Evolutionary conservation across 148 eudicot genomes (phyloP), one percentile per base, ranked within the genome.

Genomic region (Vaccinium corymbosum): DNA sequence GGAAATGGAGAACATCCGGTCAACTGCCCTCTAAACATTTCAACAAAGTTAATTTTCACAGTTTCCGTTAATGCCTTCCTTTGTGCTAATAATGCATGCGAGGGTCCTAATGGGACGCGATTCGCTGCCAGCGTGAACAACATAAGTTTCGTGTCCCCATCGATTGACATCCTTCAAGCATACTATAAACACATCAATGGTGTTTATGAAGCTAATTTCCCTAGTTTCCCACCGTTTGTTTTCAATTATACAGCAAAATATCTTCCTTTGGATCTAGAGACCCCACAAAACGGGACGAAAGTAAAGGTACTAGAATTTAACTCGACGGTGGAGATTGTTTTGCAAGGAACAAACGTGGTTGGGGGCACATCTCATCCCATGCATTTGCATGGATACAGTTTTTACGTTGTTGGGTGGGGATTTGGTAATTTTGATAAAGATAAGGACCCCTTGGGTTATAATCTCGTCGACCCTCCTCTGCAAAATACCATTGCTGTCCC

Each of bases 381-480:
- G 81, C 87, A 85, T 62, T 72, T 85, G 22, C 87, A 85, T 76
- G 87, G 87, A 68, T 53, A 85, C 15, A 85, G 77, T 12, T 85
- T 85, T 62, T 81, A 75, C n/a, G 84, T 85, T 14, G 87, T 85
- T 11, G 87, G 84, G 35, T 81, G 59, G 80, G 84, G 84, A 27
- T 76, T 81, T 48, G 80, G 87, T 20, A 85, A 85, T 76, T 85
- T 74, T 32, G 83, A 85, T 50, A 80, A 75, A 73, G 52, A 66
- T 25, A 85, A 81, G 71, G 87, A 85, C 17, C 87, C 80, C 16
- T 29, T 81, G 25, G 48, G 49, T 11, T 85, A 73, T 76, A 85
- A 85, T 85, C 84, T 85, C 10, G 76, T 72, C 0, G 87, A 85
- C 57, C 85, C 85, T 77, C 85, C 85, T 7, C 50, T 83, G 46